Evolutionary conservation across 139 green algal species (phyloP), one percentile per base, ranked within the genome.

Genomic region (Tetradesmus obliquus): DNA sequence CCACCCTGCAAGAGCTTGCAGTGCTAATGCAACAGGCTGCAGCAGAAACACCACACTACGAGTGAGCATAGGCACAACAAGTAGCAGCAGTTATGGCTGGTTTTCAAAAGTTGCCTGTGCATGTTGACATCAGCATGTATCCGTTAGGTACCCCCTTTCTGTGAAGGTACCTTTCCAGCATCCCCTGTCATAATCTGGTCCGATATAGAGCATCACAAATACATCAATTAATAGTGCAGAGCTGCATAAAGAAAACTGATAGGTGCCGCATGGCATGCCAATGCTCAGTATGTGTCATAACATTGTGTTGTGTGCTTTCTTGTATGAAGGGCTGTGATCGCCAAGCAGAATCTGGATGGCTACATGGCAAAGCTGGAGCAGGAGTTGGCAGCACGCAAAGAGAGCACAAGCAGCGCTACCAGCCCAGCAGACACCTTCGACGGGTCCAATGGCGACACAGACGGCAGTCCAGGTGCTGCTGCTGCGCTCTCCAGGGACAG

Each of bases 361-460:
- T 89, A 82, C 85, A 89, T 55, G 76, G 62, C 66, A 32, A 55
- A 89, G 58, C 57, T 88, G 12, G 58, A 88, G 60, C 84, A 79
- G 45, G 15, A 82, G 85, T 17, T 82, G 45, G 62, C 71, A 62
- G 62, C 22, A 66, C 32, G 45, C 32, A 89, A 72, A 45, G 66
- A 79, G 57, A 15, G 13, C 3, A 5, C 10, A 45, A 12, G 45
- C 20, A 24, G 45, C 7, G 66, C 10, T 19, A 12, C 17, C 20
- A 24, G 45, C 7, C 45, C 85, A 66, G 85, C 45, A 32, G 3
- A 58, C 51, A 62, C 1, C 45, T 58, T 54, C 5, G 15, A 57
- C 3, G 80, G 10, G 3, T 3, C 51, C 15, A 51, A 54, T 32
- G 80, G 22, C 57, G 24, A 15, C 10, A 55, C 66, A 71, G 8